A percentile compares a stretch with the other conserved stretches of the same genome.
phyloP scores from a whole-genome alignment of 331 rosid genomes.

The Saraca asoca region DNA sequence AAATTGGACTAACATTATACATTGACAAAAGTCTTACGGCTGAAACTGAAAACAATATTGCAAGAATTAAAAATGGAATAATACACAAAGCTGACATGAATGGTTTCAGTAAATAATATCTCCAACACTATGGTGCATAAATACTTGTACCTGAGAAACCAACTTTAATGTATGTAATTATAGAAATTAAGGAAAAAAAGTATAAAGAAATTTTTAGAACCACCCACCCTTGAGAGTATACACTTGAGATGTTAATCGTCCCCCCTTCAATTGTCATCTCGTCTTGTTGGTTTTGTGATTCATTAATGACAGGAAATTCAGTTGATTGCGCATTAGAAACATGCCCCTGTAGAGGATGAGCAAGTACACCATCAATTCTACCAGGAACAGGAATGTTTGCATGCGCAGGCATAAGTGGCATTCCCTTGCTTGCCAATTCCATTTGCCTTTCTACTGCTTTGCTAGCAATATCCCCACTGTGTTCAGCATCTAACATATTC shows the following conservation, averaged over 20 bases:
- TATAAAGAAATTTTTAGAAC: slow-evolving; percentile 25
- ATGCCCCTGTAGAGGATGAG: slow-evolving; percentile 67
- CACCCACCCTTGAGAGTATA: slow-evolving; percentile 89
- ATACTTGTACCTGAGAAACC: too few species aligned
- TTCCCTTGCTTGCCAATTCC: slow-evolving; percentile 61
- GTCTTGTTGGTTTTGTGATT: slow-evolving; percentile 59
- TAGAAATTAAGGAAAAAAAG: background rate
- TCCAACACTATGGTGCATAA: too few species aligned
- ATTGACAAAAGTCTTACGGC: slow-evolving; percentile 1
- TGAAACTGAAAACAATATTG: background rate
- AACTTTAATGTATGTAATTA: background rate
- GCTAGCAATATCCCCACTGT: slow-evolving; percentile 50
- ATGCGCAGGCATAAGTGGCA: slow-evolving; percentile 47
- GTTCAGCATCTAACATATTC: slow-evolving; percentile 56
- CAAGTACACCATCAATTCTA: slow-evolving; percentile 60
- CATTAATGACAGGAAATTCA: slow-evolving; percentile 56
- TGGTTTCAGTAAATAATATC: too few species aligned
- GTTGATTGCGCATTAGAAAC: slow-evolving; percentile 66
- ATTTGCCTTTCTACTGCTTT: slow-evolving; percentile 56
- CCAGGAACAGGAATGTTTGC: slow-evolving; percentile 51
- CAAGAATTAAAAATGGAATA: background rate
- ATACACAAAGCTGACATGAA: background rate
- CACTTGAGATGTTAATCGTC: slow-evolving; percentile 86
- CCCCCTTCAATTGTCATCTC: slow-evolving; percentile 84
- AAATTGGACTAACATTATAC: background rate